Conservation (phyloP, 2,329 filamentous ascomycete genomes). For the Cytospora mali region DNA sequence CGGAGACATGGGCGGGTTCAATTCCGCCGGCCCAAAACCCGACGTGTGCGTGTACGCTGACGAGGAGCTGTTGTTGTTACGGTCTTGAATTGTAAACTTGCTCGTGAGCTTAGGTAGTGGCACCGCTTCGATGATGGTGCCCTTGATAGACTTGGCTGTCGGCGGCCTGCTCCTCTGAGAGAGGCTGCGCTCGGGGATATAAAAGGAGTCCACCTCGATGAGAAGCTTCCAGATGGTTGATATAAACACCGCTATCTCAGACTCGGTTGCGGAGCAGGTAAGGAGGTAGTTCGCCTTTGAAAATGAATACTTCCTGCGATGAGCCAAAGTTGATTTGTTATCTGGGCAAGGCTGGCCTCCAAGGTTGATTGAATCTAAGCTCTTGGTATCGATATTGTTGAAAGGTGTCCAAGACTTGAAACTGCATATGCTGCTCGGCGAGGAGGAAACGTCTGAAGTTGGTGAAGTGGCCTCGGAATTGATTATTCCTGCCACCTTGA, state of each 20-base stretch:
- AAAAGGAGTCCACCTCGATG: constrained; percentile 48
- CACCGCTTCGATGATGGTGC: not conserved
- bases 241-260: constrained; percentile 58
- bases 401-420: not conserved
- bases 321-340: constrained; percentile 23
- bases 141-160: constrained; percentile 29
- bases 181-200: constrained; percentile 42
- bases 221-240: constrained; percentile 54
- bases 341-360: not conserved
- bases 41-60: constrained; percentile 21
- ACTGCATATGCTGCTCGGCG: not conserved
- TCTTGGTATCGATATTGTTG: constrained; percentile 21
- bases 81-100: constrained; percentile 13
- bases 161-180: not conserved
- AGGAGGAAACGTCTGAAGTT: not conserved
- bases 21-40: not conserved
- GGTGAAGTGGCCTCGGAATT: constrained; percentile 41
- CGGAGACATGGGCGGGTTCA: constrained; percentile 5
- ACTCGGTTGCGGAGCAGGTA: constrained; percentile 55
- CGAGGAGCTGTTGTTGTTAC: constrained; percentile 9
- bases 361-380: constrained; percentile 14
- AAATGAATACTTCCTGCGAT: constrained; percentile 40
- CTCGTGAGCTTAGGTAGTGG: constrained; percentile 8
- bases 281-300: constrained; percentile 61
- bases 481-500: constrained; percentile 63